Percentiles rank a stretch among this genome's conserved stretches.
These are phyloP conservation scores for Chrysanthemum makinoi DNA, from an alignment of 129 eudicot species.

Conservation along the genomic window DNA sequence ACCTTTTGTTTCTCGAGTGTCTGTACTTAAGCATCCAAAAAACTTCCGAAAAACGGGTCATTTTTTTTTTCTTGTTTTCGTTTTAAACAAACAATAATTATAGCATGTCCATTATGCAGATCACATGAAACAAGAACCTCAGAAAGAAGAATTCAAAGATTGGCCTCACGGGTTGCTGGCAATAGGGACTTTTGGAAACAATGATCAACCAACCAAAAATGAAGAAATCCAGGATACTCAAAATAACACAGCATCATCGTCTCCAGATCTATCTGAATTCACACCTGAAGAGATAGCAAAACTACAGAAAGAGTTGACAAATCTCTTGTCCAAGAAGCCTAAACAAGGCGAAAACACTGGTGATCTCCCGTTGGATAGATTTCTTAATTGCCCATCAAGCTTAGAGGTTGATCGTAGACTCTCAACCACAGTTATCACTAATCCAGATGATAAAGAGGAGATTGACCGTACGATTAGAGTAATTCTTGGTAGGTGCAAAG, in stretches of 20 bases:
- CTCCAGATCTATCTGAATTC: conserved; percentile 87
- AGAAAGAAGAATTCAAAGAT: conserved; percentile 57
- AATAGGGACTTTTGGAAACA: conserved; percentile 90
- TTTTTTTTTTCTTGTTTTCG: not conserved
- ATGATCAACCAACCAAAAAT: conserved; percentile 28
- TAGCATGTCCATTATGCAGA: conserved; percentile 32
- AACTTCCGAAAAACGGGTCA: too few relatives aligned
- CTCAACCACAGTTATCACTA: conserved; percentile 50
- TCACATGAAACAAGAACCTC: conserved; percentile 50
- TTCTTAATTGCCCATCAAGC: conserved; percentile 98
- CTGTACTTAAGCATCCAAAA: conserved; percentile 27
- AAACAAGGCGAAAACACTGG: conserved; percentile 35
- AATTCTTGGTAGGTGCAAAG: conserved; percentile 92
- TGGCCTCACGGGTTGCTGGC: conserved; percentile 59
- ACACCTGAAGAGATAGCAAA: conserved; percentile 90
- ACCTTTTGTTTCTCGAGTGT: conserved; percentile 12
- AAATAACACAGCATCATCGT: conserved; percentile 39
- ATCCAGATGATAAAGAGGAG: conserved; percentile 63
- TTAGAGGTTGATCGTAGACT: conserved; percentile 84
- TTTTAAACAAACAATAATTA: not conserved
- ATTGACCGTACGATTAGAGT: conserved; percentile 82
- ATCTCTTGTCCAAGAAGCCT: conserved; percentile 70
- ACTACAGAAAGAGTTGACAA: conserved; percentile 68
- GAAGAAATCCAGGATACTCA: conserved; percentile 33
- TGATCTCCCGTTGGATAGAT: conserved; percentile 89